Evolutionary conservation across 768 basidiomycete genomes (phyloP), one percentile per base, ranked within the genome.

Genomic region (Myochromella boudieri): DNA sequence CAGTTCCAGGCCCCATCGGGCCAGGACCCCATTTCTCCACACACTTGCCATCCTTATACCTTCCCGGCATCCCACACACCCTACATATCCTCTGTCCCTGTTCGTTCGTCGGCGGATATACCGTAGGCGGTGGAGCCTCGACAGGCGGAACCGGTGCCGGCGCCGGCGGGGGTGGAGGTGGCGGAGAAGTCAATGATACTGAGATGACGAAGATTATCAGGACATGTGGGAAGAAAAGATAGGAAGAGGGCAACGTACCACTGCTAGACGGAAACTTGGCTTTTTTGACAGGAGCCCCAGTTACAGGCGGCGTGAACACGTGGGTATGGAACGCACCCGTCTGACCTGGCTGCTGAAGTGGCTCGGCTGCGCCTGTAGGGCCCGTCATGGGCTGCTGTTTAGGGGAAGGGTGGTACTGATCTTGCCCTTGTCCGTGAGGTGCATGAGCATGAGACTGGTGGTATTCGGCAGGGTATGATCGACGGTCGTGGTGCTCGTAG

Each of bases 11-110:
- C 0, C 88, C 88, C 65, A 84, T 78, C 37, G 88, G 88, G 3
- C 88, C 88, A 18, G 88, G 87, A 1, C 88, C 88, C 88, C 88
- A 91, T 64, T 91, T 91, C 59, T 91, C 88, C 42, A 91, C 87
- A 60, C 88, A 91, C 55, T 88, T 88, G 7, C 84, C 85, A 17
- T 91, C 88, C 68, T 89, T 89, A 68, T 90, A 91, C 1, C 87
- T 70, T 0, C 88, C 88, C 0, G 80, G 70, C 33, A 83, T 66
- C 0, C 85, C 85, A 55, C 88, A 91, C 57, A 87, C 85, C 5
- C 87, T 70, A 60, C 88, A 90, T 38, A 86, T 87, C 18, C 87
- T 71, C 59, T 89, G 87, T 0, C 88, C 88, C 41, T 76, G 70
- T 1, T 74, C 69, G 57, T 87, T 87, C 0, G 70, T 72, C 1